Percentiles rank a stretch among this genome's conserved stretches.
Conservation (phyloP, 192 early-diverging fungal genomes). For the Entrophospora sp. region DNA sequence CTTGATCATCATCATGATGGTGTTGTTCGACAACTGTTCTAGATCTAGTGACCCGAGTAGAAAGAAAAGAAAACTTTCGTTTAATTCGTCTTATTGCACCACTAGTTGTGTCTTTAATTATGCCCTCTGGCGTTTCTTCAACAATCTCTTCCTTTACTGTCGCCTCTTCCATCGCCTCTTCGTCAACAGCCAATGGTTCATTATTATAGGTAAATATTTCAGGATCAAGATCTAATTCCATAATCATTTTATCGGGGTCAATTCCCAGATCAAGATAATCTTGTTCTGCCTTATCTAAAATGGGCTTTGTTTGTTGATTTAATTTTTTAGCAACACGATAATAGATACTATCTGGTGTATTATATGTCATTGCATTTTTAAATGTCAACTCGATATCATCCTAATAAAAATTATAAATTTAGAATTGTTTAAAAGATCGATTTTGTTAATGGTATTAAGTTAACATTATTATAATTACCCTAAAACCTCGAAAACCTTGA, state of each 20-base stretch:
- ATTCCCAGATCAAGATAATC: conserved; percentile 36
- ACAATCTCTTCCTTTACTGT: no score
- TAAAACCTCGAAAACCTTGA: conserved; percentile 42
- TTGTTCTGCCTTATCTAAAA: conserved; percentile 33
- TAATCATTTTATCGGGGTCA: conserved; percentile 29
- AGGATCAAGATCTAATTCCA: conserved; percentile 35
- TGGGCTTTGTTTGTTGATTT: conserved; percentile 26
- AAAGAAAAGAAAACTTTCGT: no score
- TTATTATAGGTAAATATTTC: conserved; percentile 45
- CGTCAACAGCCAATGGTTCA: conserved; percentile 18
- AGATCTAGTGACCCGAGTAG: no score
- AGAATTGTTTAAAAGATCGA: no score
- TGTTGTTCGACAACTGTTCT: no score
- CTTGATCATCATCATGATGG: no score
- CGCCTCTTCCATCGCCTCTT: not conserved
- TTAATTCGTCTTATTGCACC: no score
- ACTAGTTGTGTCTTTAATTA: no score
- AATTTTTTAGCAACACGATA: conserved; percentile 54
- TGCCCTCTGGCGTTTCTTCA: no score
- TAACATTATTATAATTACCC: conserved; percentile 25
- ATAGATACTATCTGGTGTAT: conserved; percentile 63
- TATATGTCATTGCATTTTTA: conserved; percentile 67
- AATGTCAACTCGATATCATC: conserved; percentile 63
- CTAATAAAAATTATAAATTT: no score
- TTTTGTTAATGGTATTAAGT: no score